Base-by-base conservation (phyloP, 495 filamentous ascomycete species). In the Melanomma pulvis-pyrius region DNA sequence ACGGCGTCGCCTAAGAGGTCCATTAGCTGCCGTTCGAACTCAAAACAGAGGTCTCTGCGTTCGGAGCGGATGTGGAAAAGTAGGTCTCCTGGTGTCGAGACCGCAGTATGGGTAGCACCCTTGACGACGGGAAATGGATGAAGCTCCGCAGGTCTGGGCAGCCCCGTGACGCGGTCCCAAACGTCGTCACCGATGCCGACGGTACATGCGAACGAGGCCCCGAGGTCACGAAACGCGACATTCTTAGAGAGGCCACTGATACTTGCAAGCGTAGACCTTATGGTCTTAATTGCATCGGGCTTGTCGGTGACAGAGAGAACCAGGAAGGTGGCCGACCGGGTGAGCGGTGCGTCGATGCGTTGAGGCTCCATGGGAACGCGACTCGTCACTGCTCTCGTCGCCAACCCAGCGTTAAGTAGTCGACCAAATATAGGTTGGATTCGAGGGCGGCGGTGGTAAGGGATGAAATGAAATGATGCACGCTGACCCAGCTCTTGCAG, bases 11-110 rank as follows among this genome's bases (percentile, higher is more conserved):
- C 82, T 4, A 86, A 77, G 5, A 61, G 67, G 30, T 83, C 79
- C 60, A 85, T 69, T 24, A 85, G 68, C 64, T 84, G 83, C 25
- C 79, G 74, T 74, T 85, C 83, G 48, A 85, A 83, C 67, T 86
- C 83, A 52, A 84, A 85, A 69, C 80, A 82, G 24, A 86, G 70
- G 61, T 86, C 83, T n/a, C 81, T 78, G 0, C 84, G 79, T 64
- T 85, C 83, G 0, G 82, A 74, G 56, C 82, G 81, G 65, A 86
- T 85, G 69, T 85, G 84, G 68, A 86, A 83, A 3, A 86, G 76
- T 6, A 85, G 61, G 59, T 86, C 83, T 0, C 83, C 83, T 0
- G 82, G 81, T 1, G 83, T 85, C 0, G 82, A 82, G 30, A 81
- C 56, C 8, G 63, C 63, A 8, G 63, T 67, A 21, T 67, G 63